phyloP scores from a whole-genome alignment of 345 rosid genomes.

The Gossypium ekmanianum region DNA sequence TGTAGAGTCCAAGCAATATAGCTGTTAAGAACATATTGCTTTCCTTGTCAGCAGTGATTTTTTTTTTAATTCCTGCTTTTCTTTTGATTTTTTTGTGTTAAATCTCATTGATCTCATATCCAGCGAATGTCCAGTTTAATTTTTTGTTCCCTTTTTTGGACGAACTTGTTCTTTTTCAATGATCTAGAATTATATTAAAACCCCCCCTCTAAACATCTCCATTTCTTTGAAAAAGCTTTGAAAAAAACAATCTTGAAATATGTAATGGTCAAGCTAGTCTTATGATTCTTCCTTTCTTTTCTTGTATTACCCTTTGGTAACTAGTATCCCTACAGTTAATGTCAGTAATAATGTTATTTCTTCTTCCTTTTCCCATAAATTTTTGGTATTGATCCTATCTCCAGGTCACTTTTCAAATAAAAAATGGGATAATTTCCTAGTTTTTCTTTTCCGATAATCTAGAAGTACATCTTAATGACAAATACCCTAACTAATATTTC shows the following conservation, averaged over 20 bases:
- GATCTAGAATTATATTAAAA: background rate
- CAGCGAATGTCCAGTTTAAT: background rate
- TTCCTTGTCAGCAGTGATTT: background rate
- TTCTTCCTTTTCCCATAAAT: background rate
- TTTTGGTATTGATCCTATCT: background rate
- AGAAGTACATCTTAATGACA: background rate
- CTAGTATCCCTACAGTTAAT: background rate
- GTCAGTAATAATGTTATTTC: background rate
- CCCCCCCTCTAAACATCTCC: background rate
- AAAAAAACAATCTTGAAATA: background rate
- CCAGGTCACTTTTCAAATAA: background rate
- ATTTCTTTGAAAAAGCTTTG: background rate
- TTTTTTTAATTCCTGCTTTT: background rate
- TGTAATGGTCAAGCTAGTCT: no score
- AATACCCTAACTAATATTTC: background rate
- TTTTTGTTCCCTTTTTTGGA: background rate
- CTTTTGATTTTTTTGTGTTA: background rate
- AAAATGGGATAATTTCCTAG: background rate
- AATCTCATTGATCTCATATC: background rate
- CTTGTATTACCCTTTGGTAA: background rate
- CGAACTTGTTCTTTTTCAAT: background rate
- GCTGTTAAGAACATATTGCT: no score
- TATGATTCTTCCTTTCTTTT: background rate
- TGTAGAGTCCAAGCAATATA: no score
- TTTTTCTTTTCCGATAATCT: background rate